A percentile compares a stretch with the other conserved stretches of the same genome.
phyloP scores from a whole-genome alignment of 2,329 filamentous ascomycete genomes.

The Alternaria brassicicola region DNA sequence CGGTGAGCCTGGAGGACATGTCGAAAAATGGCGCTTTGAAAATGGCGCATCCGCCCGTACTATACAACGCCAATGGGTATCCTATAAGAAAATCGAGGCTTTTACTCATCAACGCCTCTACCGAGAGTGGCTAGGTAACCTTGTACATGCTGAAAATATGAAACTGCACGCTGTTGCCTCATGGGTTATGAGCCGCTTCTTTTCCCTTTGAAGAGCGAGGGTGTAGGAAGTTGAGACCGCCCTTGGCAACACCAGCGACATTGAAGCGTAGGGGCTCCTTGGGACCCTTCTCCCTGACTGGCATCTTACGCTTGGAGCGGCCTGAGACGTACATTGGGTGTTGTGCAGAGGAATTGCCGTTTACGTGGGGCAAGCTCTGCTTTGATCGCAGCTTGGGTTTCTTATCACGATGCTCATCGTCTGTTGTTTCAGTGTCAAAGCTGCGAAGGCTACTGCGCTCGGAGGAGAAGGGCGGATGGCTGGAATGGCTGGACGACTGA shows the following conservation, averaged over 20 bases:
- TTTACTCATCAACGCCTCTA: slow-evolving; percentile 31
- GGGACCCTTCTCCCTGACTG: slow-evolving; percentile 45
- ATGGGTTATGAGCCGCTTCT: slow-evolving; percentile 34
- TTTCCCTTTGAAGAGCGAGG: slow-evolving; percentile 47
- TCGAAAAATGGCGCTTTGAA: background rate
- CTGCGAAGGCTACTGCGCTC: slow-evolving; percentile 47
- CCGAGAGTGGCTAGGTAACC: background rate
- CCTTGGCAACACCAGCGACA: slow-evolving; percentile 45
- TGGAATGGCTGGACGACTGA: slow-evolving; percentile 26
- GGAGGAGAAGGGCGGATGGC: slow-evolving; percentile 36
- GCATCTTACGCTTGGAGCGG: slow-evolving; percentile 51
- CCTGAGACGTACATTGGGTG: slow-evolving; percentile 49
- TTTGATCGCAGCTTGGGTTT: slow-evolving; percentile 49
- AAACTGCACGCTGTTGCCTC: background rate
- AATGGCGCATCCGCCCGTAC: slow-evolving; percentile 5
- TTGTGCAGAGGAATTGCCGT: slow-evolving; percentile 29
- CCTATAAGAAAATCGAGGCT: slow-evolving; percentile 25
- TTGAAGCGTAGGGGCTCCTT: slow-evolving; percentile 50
- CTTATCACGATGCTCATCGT: slow-evolving; percentile 50
- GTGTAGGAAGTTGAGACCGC: slow-evolving; percentile 41
- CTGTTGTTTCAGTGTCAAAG: slow-evolving; percentile 45
- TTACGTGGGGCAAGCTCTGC: slow-evolving; percentile 43
- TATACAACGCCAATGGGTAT: slow-evolving; percentile 36
- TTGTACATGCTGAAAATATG: background rate
- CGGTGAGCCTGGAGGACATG: background rate